Conservation (phyloP, 2,329 filamentous ascomycete genomes). For the Aspergillus carbonarius region DNA sequence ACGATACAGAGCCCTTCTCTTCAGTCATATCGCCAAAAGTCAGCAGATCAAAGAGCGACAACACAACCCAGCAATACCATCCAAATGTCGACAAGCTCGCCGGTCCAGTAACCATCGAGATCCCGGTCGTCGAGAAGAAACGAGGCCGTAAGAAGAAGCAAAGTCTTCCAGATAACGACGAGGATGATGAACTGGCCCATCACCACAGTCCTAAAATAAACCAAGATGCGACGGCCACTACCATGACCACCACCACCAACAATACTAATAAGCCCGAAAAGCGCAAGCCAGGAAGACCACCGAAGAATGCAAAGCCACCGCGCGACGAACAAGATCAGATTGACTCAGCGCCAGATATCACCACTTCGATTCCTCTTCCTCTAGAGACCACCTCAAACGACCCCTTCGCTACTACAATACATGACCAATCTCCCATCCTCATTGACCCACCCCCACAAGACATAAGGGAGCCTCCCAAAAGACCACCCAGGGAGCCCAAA, state of each 20-base stretch:
- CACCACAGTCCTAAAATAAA: conserved; percentile 4
- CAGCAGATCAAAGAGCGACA: conserved; percentile 26
- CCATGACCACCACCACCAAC: background rate
- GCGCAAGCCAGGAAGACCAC: conserved; percentile 20
- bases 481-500: conserved; percentile 29
- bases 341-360: background rate
- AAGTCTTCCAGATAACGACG: conserved; percentile 22
- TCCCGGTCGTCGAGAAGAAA: conserved; percentile 27
- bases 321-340: background rate
- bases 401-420: background rate
- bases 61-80: conserved; percentile 20
- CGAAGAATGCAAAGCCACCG: conserved; percentile 13
- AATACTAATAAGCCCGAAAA: conserved; percentile 17
- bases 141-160: conserved; percentile 34
- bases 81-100: conserved; percentile 31
- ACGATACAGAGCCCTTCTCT: conserved; percentile 43
- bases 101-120: conserved; percentile 24
- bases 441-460: background rate
- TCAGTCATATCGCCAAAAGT: conserved; percentile 30
- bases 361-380: background rate
- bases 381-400: background rate
- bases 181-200: conserved; percentile 30
- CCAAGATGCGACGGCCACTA: background rate
- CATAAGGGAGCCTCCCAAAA: background rate
- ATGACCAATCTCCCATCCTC: background rate